Conservation (phyloP, 441 rosid species). For the Populus hybrid region DNA sequence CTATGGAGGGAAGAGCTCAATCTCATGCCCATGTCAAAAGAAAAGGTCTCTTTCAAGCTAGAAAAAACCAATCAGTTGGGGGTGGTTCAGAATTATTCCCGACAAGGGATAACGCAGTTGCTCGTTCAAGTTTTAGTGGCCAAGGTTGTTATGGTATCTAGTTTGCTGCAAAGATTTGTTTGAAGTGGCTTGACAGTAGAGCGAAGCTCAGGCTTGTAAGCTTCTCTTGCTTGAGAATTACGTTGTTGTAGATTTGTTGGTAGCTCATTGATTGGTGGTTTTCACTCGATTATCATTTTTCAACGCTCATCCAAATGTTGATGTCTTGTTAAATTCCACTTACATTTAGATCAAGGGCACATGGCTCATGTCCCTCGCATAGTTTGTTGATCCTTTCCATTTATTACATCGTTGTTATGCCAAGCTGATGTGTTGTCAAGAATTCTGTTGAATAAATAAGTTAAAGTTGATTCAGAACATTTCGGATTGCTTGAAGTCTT, state of each 20-base stretch:
- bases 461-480: conserved; percentile 12
- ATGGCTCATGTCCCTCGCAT: conserved; percentile 29
- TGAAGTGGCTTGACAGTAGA: conserved; percentile 15
- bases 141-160: conserved; percentile 19
- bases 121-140: conserved; percentile 23
- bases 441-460: conserved; percentile 17
- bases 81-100: conserved; percentile 32
- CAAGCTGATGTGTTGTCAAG: conserved; percentile 22
- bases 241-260: conserved; percentile 24
- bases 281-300: conserved; percentile 9
- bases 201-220: conserved; percentile 22
- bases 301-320: conserved; percentile 20
- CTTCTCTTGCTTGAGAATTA: conserved; percentile 27
- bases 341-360: conserved; percentile 24
- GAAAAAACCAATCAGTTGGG: conserved; percentile 34
- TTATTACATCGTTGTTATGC: conserved; percentile 16
- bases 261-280: conserved; percentile 21
- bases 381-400: conserved; percentile 18
- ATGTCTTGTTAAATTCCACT: conserved; percentile 17
- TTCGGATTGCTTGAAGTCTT: neutral
- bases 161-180: neutral
- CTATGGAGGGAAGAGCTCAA: conserved; percentile 25
- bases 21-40: conserved; percentile 7
- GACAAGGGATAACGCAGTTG: conserved; percentile 16
- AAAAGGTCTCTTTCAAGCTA: conserved; percentile 16